phyloP scores from a whole-genome alignment of 2,329 filamentous ascomycete genomes.

The Teratosphaeriaceae sp. region DNA sequence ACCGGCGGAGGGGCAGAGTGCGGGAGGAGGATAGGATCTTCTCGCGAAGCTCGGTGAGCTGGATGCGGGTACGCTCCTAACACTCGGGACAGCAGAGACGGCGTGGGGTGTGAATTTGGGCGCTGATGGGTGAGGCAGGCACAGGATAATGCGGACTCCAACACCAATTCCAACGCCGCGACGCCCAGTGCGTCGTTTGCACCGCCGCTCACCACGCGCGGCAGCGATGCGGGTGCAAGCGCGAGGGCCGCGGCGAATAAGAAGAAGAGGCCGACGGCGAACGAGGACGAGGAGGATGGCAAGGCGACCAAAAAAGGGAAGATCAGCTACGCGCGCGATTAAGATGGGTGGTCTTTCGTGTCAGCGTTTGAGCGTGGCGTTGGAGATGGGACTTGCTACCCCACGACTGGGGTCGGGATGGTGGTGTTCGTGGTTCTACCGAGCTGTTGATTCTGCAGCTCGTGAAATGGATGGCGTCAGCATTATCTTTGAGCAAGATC shows the following conservation, averaged over 20 bases:
- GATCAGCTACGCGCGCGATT: conserved; percentile 45
- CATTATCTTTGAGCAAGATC: too few relatives aligned
- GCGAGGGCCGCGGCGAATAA: conserved; percentile 29
- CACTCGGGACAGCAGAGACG: neutral
- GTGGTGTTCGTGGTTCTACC: too few relatives aligned
- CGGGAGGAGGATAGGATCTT: conserved; percentile 70
- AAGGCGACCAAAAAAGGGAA: conserved; percentile 45
- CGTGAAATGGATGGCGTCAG: too few relatives aligned
- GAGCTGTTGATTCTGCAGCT: too few relatives aligned
- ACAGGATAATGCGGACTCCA: conserved; percentile 27
- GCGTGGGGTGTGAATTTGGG: too few relatives aligned
- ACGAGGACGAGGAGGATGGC: conserved; percentile 39
- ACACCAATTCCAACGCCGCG: conserved; percentile 40
- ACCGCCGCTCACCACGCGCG: conserved; percentile 32
- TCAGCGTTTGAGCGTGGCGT: conserved; percentile 15
- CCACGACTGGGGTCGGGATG: too few relatives aligned
- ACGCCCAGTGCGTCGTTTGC: conserved; percentile 43
- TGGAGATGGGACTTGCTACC: too few relatives aligned
- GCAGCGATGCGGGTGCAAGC: conserved; percentile 34
- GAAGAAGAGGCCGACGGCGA: conserved; percentile 40
- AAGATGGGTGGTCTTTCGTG: conserved; percentile 12
- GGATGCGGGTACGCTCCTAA: conserved; percentile 28
- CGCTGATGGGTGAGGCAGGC: conserved; percentile 11
- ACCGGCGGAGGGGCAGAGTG: conserved; percentile 60
- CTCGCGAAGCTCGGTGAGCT: conserved; percentile 29